Base-by-base conservation (phyloP, 352 stramenopile species). In the Halophytophthora polymorphica region DNA sequence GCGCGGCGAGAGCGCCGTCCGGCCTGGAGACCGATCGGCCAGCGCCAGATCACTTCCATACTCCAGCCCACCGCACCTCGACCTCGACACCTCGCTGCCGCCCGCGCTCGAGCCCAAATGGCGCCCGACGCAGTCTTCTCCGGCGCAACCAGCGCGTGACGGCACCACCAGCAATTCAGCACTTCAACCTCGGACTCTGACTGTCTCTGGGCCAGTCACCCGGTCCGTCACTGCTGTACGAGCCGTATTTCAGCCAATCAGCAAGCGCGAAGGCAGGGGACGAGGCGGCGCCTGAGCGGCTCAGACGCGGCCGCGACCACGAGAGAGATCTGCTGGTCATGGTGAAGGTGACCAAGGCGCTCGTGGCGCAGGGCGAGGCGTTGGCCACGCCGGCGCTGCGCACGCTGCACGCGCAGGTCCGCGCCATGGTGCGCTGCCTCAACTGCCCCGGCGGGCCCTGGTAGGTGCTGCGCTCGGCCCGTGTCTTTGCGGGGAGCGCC, bases 401-500 rank as follows among this genome's bases (percentile, higher is more conserved):
- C 53, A 69, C 55, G 44, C 48, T 91, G 29, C 64, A 87, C 40
- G 74, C 68, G 18, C 78, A 91, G 49, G 59, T 89, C 21, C 70
- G 75, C 45, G 78, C 83, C 33, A 93, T 93, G 80, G 66, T 90
- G 45, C 64, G 61, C 34, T 62, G 51, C 21, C 74, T 93, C 36
- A 69, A 77, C 38, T 86, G 73, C 43, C 76, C 77, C 8, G 67
- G 71, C 23, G 71, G 73, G 2, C 70, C 70, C 42, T 93, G 80
- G 83, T 90, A 74, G 29, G 65, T 58, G 42, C 14, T 53, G 35
- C 37, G 55, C 45, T 38, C 13, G 48, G 23, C 45, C 8, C 22
- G 18, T 22, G n/a, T 17, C 12, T 15, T n/a, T 35, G 23, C 31
- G 50, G 36, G 49, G 43, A 48, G 45, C 29, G 11, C 15, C 18